phyloP scores from a whole-genome alignment of 2,329 filamentous ascomycete genomes.

The Penicillium sp. region DNA sequence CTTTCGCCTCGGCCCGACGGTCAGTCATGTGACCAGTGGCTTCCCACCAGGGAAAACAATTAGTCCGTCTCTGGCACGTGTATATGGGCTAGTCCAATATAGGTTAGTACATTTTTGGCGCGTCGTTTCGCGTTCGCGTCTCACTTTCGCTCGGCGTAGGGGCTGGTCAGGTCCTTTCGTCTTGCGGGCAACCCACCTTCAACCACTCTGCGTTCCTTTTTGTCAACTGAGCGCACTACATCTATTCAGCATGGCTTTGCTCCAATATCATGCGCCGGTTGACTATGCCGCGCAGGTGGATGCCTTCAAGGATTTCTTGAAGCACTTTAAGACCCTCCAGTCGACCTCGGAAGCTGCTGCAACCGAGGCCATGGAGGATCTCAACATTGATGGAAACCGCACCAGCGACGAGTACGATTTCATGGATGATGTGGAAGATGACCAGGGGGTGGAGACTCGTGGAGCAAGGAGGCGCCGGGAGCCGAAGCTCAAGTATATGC shows the following conservation, averaged over 20 bases:
- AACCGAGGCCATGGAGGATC: slow-evolving; percentile 75
- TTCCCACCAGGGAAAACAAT: no score
- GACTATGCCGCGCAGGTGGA: slow-evolving; percentile 82
- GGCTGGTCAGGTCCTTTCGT: slow-evolving; percentile 8
- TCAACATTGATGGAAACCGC: slow-evolving; percentile 83
- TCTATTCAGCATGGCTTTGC: slow-evolving; percentile 70
- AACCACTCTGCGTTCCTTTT: slow-evolving; percentile 19
- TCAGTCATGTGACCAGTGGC: no score
- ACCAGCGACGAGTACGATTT: slow-evolving; percentile 89
- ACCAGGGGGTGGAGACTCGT: slow-evolving; percentile 41
- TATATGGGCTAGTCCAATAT: no score
- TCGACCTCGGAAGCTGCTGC: slow-evolving; percentile 63
- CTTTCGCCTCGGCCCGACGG: no score
- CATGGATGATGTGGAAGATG: slow-evolving; percentile 75
- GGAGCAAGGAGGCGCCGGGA: slow-evolving; percentile 51
- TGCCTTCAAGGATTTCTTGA: slow-evolving; percentile 81
- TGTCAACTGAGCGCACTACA: slow-evolving; percentile 7
- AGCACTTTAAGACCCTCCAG: slow-evolving; percentile 76
- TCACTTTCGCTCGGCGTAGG: no score
- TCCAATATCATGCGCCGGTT: slow-evolving; percentile 72
- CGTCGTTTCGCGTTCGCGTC: slow-evolving; percentile 18
- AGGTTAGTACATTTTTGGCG: slow-evolving; percentile 13
- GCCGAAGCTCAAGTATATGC: slow-evolving; percentile 81
- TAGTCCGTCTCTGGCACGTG: no score
- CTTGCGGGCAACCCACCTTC: slow-evolving; percentile 19